Evolutionary conservation across 1,284 basidiomycete species (phyloP), one percentile per base, ranked within the genome.

Genomic region (Rhizoctonia solani): DNA sequence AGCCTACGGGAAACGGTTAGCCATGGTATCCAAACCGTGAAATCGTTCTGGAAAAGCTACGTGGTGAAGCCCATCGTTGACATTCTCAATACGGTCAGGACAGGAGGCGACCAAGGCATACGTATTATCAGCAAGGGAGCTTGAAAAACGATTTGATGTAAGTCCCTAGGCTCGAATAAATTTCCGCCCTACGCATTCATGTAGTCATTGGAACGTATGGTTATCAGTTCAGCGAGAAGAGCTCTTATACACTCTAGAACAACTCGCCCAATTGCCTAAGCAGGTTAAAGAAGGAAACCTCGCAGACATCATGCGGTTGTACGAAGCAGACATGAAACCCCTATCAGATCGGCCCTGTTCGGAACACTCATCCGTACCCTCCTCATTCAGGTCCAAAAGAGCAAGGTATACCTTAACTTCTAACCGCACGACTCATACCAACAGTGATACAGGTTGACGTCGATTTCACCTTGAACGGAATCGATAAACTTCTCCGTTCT

Each of bases 311-410:
- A 83, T 98, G 72, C 82, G 89, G 73, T 85, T 95, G 9, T 98
- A 97, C 75, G 96, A 99, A 79, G 83, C 89, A 70, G 94, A 98
- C 73, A 92, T 99, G 78, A 90, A 88, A 77, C 83, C 80, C 97
- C 96, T 0, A 74, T 98, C 67, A 88, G 85, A 72, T 93, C 92
- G 30, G 92, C 88, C 3, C 69, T 98, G 4, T 80, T 83, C 2
- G 96, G 96, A 3, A 90, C 89, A 13, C 82, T 99, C 13, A 80
- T 98, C 27, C 85, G 96, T 42, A 89, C 92, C 0, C 79, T 95
- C 34, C 87, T 99, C 68, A 91, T 99, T 65, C 96, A 98, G 76
- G 84, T 98, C 1, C 96, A 99, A 74, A 99, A 98, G 77, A 92
- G 95, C 68, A 98, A 98, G 82, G 94, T 93, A 25, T 59, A 79